Base-by-base conservation (phyloP, 805 yeast genomes). In the Naumovozyma castellii region DNA sequence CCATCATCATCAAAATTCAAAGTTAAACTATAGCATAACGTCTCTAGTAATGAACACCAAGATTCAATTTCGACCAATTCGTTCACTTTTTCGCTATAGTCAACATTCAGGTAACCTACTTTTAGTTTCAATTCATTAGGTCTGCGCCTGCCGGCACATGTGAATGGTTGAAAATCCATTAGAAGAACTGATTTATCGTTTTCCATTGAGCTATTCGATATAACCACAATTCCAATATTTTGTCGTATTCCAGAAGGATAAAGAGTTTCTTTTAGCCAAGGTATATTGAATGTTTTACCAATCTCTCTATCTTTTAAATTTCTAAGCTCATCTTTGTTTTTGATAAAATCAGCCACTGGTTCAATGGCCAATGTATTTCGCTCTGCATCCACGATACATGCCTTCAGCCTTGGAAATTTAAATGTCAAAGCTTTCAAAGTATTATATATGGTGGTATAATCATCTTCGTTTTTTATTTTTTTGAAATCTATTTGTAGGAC, bases 91-190 rank as follows among this genome's bases (percentile, higher is more conserved):
- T 61, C 59, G 37, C 55, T 51, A 33, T 59, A 54, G 39, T 57
- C 65, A 10, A 46, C 46, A 40, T 62, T 57, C 29, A 56, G 41
- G 35, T 49, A 62, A 1, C 66, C 66, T 1, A 62, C 50, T 40
- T 56, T 59, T 5, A 61, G 40, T 35, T 59, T 62, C 2, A 59
- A 28, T 30, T 56, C 59, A 32, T 54, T 45, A 2, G 56, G 49
- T 30, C 46, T 49, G 22, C 47, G 45, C 41, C 54, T 48, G 5
- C 49, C 52, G 1, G 8, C 5, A 27, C 44, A 35, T 6, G 47
- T 44, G 29, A 58, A 54, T 1, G 39, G 27, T 10, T 38, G 39
- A 38, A 43, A 58, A 37, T 58, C 48, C 47, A 40, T 43, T 14
- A 57, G 41, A 15, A 59, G 41, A 33, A 52, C 43, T 1, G 62